Evolutionary conservation across 1,284 basidiomycete genomes (phyloP).

Genomic region (Ustilago curta): DNA sequence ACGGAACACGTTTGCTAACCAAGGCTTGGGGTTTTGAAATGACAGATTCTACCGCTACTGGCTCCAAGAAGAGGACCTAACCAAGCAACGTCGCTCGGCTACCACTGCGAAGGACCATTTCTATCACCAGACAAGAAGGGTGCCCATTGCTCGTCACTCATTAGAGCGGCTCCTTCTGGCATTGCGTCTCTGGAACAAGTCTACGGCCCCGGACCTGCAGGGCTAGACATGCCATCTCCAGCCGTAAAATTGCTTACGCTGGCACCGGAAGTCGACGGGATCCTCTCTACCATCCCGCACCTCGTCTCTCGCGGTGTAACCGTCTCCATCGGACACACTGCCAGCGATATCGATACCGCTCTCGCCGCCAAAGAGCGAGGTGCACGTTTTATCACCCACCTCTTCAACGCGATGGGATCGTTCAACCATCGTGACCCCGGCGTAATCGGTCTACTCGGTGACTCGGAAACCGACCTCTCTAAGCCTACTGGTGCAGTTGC

Average conservation of each 20-base stretch:
- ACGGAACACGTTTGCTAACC: background rate
- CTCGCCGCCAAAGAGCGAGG: conserved; percentile 77
- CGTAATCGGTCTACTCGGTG: conserved; percentile 86
- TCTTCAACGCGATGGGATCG: conserved; percentile 92
- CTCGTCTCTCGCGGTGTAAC: conserved; percentile 78
- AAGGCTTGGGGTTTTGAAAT: background rate
- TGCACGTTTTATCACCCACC: conserved; percentile 85
- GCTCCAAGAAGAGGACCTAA: conserved; percentile 68
- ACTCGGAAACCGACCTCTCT: conserved; percentile 69
- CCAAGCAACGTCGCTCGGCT: conserved; percentile 78
- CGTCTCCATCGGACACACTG: conserved; percentile 86
- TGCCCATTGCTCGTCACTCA: conserved; percentile 79
- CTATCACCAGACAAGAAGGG: conserved; percentile 80
- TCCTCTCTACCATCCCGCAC: conserved; percentile 77
- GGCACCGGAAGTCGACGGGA: conserved; percentile 86
- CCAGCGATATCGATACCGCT: conserved; percentile 77
- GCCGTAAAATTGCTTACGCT: conserved; percentile 83
- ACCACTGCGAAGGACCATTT: conserved; percentile 91
- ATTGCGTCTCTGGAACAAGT: conserved; percentile 35
- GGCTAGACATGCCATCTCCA: conserved; percentile 71
- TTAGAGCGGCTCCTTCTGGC: conserved; percentile 72
- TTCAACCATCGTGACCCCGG: conserved; percentile 75
- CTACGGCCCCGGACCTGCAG: conserved; percentile 56
- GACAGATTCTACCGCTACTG: conserved; percentile 75
- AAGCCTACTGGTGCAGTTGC: background rate